Base-by-base conservation (phyloP, 495 filamentous ascomycete genomes). In the Schizothecium vesticola region DNA sequence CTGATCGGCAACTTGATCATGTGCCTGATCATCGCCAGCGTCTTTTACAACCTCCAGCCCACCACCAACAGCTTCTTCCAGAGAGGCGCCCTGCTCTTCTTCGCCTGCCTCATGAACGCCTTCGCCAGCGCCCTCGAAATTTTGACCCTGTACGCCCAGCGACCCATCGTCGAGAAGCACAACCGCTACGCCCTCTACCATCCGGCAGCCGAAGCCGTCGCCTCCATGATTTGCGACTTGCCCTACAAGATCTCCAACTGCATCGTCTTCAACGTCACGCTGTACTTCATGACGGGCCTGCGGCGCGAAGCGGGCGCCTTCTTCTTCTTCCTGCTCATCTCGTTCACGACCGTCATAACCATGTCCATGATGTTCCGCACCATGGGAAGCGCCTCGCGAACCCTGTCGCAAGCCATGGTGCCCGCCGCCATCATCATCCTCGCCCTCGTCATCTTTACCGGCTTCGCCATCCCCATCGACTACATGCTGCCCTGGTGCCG, bases 81-180 rank as follows among this genome's bases (percentile, higher is more conserved):
- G 65, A 86, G 91, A 22, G 92, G 90, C n/a, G 90, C 90, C 58
- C 79, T 97, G 4, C 80, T 97, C 11, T 97, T 97, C 84, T 96
- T 97, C 75, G 89, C 92, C 33, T 88, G 94, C 73, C 82, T 97
- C 43, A 85, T 96, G 77, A 96, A 94, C 76, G 92, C 92, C 26
- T 96, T 97, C 70, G 81, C 89, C 56, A 90, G 86, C 72, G 83
- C 88, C 64, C 80, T 96, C 26, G 93, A 96, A 75, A 92, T 93
- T 77, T 79, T 96, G 29, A 93, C 90, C 7, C 84, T 96, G 5
- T 96, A 92, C 76, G 86, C 89, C 22, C 94, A 97, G 85, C 87
- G 93, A 16, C 87, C 91, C 1, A 96, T 97, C 72, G 92, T 97
- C 65, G 93, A 97, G 74, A 97, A 97, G 74, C 94, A 97, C 72